Evolutionary conservation across 805 yeast species (phyloP).

Genomic region (Maudiozyma turicensis): DNA sequence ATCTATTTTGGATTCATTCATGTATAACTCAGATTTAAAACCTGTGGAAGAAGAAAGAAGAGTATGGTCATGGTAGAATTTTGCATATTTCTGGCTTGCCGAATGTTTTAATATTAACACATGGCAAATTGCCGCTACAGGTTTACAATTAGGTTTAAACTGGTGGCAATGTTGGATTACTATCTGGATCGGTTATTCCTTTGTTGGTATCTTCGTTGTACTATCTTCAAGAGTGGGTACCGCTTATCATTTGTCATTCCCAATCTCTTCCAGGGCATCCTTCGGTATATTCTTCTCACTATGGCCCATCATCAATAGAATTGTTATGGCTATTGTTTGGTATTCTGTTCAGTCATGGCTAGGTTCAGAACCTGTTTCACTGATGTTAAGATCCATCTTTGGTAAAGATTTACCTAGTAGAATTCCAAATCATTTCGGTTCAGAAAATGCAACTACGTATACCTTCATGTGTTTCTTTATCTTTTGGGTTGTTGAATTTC

Average conservation of each 20-base stretch:
- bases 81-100: constrained; percentile 74
- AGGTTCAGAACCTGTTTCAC: constrained; percentile 72
- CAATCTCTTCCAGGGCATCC: constrained; percentile 69
- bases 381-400: constrained; percentile 71
- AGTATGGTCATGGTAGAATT: constrained; percentile 82
- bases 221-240: constrained; percentile 73
- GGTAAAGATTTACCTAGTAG: constrained; percentile 52
- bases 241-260: constrained; percentile 74
- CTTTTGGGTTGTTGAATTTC: constrained; percentile 72
- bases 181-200: constrained; percentile 74
- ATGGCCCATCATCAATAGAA: constrained; percentile 85
- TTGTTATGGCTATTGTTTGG: constrained; percentile 83
- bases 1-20: constrained; percentile 50
- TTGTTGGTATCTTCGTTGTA: constrained; percentile 61
- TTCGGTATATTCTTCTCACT: constrained; percentile 81
- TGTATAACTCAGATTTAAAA: constrained; percentile 64
- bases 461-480: constrained; percentile 68
- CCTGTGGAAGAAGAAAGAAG: constrained; percentile 71
- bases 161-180: constrained; percentile 93
- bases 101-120: constrained; percentile 86
- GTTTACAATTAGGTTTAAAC: constrained; percentile 62
- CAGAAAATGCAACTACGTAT: constrained; percentile 58
- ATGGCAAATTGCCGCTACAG: constrained; percentile 86
- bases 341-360: constrained; percentile 79
- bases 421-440: constrained; percentile 52